A percentile compares a stretch with the other conserved stretches of the same genome.
phyloP scores from a whole-genome alignment of 257 asterid species.

The Solanum lignicaule region DNA sequence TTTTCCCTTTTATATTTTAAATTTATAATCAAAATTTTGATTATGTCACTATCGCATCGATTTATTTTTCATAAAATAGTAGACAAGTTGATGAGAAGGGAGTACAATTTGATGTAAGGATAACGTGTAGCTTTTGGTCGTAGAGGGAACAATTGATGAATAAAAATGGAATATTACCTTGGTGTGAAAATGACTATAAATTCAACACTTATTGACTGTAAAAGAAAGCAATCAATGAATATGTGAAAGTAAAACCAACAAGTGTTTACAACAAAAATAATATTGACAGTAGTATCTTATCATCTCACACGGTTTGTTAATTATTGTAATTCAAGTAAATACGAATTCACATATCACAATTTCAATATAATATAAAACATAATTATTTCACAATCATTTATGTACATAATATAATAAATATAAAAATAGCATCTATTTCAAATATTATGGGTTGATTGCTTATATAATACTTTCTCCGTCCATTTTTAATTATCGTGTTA shows the following conservation, averaged over 20 bases:
- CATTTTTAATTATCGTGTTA: too few species aligned
- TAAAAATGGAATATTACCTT: neutral
- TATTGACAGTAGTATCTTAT: neutral
- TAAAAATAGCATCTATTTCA: neutral
- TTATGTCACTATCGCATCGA: accelerated
- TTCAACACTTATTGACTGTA: neutral
- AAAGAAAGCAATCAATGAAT: neutral
- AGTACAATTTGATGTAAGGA: neutral
- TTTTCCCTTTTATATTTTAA: neutral
- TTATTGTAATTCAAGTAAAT: neutral
- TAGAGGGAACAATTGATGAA: neutral
- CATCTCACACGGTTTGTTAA: neutral
- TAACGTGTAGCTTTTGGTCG: neutral
- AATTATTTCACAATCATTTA: neutral
- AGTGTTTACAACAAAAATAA: neutral
- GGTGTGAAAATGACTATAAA: neutral
- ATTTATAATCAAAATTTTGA: neutral
- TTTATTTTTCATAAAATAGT: neutral
- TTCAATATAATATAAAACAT: neutral
- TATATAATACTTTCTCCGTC: too few species aligned
- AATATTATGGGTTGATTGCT: too few species aligned
- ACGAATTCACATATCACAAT: neutral
- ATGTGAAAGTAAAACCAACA: neutral
- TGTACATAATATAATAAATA: neutral
- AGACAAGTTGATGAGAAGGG: neutral